A percentile compares a stretch with the other conserved stretches of the same genome.
Conservation (phyloP, 129 eudicot species). For the Flaveria brownii region DNA sequence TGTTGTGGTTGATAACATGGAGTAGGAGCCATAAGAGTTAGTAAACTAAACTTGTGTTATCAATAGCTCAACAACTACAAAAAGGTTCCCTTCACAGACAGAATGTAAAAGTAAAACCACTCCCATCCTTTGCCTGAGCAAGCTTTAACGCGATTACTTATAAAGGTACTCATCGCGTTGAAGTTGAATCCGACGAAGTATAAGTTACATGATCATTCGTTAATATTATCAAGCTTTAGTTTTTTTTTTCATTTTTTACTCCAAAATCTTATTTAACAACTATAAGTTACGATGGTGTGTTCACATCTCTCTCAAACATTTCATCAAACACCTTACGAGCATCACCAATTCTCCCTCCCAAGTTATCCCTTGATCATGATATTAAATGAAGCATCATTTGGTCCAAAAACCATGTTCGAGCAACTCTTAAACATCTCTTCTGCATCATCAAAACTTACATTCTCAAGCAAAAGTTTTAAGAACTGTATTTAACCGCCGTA, state of each 20-base stretch:
- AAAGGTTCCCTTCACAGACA: background rate
- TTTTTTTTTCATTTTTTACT: too few relatives aligned
- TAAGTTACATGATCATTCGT: too few relatives aligned
- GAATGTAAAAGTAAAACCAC: background rate
- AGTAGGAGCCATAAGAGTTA: slow-evolving; percentile 23
- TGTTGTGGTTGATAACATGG: slow-evolving; percentile 30
- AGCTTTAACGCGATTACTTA: background rate
- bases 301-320: background rate
- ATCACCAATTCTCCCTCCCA: too few relatives aligned
- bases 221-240: too few relatives aligned
- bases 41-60: slow-evolving; percentile 22
- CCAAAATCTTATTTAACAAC: background rate
- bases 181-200: too few relatives aligned
- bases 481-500: too few relatives aligned
- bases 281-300: background rate
- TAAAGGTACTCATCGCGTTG: too few relatives aligned
- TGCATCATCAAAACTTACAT: background rate
- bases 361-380: background rate
- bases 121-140: background rate
- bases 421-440: background rate
- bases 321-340: too few relatives aligned
- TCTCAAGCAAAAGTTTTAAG: too few relatives aligned
- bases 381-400: background rate
- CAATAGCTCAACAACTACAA: slow-evolving; percentile 10
- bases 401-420: background rate